Percentiles rank a stretch among this genome's conserved stretches.
Evolutionary conservation across 1,139 yeast species (phyloP).

Genomic region (Diutina catenulata): DNA sequence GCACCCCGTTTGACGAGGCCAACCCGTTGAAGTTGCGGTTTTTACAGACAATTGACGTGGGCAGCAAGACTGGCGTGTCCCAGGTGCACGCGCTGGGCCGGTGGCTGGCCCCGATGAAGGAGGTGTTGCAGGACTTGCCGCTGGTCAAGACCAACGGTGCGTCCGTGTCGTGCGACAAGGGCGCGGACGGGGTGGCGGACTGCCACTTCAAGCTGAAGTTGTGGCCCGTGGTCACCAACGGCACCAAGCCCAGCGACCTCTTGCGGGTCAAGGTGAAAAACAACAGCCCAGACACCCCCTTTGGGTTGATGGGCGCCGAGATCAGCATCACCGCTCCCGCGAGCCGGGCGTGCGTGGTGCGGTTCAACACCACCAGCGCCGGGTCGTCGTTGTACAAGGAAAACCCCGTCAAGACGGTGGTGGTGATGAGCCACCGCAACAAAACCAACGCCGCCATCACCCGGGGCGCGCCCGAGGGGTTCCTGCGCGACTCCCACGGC

Average conservation of each 20-base stretch:
- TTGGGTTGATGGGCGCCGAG: constrained; percentile 59
- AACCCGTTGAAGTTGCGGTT: constrained; percentile 65
- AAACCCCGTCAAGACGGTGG: constrained; percentile 48
- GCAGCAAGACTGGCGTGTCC: constrained; percentile 10
- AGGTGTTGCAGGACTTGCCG: constrained; percentile 48
- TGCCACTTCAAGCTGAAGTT: constrained; percentile 42
- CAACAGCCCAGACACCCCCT: constrained; percentile 43
- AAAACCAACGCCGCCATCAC: constrained; percentile 7
- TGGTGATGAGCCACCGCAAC: constrained; percentile 22
- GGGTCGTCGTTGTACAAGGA: constrained; percentile 21
- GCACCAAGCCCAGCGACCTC: constrained; percentile 21
- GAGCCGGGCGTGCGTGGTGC: constrained; percentile 51
- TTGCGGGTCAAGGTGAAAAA: constrained; percentile 37
- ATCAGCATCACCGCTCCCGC: constrained; percentile 45
- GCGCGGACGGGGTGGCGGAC: constrained; percentile 34
- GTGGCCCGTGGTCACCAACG: constrained; percentile 38
- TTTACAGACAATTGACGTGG: constrained; percentile 43
- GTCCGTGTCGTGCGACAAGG: constrained; percentile 21
- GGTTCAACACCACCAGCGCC: constrained; percentile 34
- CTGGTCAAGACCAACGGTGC: constrained; percentile 32
- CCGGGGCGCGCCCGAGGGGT: constrained; percentile 31
- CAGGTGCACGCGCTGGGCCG: constrained; percentile 42
- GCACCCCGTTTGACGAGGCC: constrained; percentile 42
- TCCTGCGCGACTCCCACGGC: constrained; percentile 37
- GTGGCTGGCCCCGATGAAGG: constrained; percentile 24